phyloP scores from a whole-genome alignment of 192 early-diverging fungal species.

The Coemansia sp. region DNA sequence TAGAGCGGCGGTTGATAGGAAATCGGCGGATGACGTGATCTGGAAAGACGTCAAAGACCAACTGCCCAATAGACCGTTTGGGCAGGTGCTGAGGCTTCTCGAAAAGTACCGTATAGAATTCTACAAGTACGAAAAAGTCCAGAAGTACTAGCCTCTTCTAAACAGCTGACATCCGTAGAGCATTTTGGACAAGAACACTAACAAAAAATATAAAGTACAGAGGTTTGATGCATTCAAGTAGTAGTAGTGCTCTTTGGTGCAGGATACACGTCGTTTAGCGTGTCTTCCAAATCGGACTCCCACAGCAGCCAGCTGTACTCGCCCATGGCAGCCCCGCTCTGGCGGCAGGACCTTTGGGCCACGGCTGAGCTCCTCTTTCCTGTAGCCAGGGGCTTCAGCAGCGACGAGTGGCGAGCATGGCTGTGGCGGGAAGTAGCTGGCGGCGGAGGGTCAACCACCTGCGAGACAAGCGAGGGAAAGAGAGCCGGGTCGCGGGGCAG shows the following conservation, averaged over 20 bases:
- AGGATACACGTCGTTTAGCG: slow-evolving; percentile 26
- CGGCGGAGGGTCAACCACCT: slow-evolving; percentile 12
- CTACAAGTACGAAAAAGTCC: slow-evolving; percentile 1
- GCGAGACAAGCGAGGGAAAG: slow-evolving; percentile 45
- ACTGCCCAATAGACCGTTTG: slow-evolving; percentile 9
- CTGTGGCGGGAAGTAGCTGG: not conserved
- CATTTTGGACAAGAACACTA: not conserved
- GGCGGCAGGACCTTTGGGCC: not conserved
- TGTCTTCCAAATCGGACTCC: slow-evolving; percentile 51
- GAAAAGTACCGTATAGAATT: not conserved
- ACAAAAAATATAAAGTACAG: not conserved
- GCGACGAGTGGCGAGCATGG: not conserved
- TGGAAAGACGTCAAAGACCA: slow-evolving; percentile 18
- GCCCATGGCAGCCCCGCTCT: slow-evolving; percentile 3
- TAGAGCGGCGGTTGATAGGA: not conserved
- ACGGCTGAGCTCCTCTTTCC: not conserved
- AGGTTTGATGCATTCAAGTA: not conserved
- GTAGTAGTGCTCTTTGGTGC: slow-evolving; percentile 1
- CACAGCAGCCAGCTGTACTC: slow-evolving; percentile 40
- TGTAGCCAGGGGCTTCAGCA: not conserved
- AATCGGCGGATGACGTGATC: not conserved
- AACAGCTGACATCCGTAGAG: no score
- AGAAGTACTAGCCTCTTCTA: not conserved
- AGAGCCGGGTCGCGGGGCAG: slow-evolving; percentile 38
- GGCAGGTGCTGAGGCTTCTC: not conserved